Evolutionary conservation across 306 rosid species (phyloP), one percentile per base, ranked within the genome.

Genomic region (Macrotyloma uniflorum): DNA sequence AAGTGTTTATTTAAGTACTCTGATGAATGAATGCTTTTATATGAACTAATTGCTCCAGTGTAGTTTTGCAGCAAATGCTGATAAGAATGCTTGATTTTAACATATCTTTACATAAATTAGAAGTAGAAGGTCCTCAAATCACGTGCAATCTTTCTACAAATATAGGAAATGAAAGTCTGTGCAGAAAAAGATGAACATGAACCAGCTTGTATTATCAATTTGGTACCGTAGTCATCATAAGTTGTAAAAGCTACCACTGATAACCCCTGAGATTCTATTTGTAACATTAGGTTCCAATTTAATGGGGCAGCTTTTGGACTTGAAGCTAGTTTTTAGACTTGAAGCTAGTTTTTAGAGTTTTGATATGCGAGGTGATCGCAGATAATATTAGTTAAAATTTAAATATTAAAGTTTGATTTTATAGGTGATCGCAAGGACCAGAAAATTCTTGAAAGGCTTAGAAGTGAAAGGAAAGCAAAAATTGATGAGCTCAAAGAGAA

Each of bases 401-500:
- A 35, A 65, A 28, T 75, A 36, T 50, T 53, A 50, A 47, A 26
- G 14, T 75, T 66, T 74, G 77, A 72, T 77, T 70, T 79, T 67
- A 67, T 83, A 93, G 99, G 99, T 77, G 97, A 93, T 77, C 89
- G 91, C 79, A 93, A 85, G 87, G 99, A 96, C 81, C 91, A 83
- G 80, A 96, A 87, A 77, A 87, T 87, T 74, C 84, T 96, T 76
- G 98, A 90, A 74, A 93, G 58, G 78, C 94, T 96, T 79, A 82
- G 94, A 73, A 89, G 89, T 62, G 99, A 96, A 84, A 93, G 96
- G 86, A 89, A 96, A 85, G 97, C 89, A 28, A 93, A 93, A 88
- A 93, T 96, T 85, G 93, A 96, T 57, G 99, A 96, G 84, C 97
- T 96, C 10, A 96, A 96, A 86, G 99, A 96, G 85, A 93, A 79